phyloP scores from a whole-genome alignment of 2,329 filamentous ascomycete species.

The Fusarium poae region DNA sequence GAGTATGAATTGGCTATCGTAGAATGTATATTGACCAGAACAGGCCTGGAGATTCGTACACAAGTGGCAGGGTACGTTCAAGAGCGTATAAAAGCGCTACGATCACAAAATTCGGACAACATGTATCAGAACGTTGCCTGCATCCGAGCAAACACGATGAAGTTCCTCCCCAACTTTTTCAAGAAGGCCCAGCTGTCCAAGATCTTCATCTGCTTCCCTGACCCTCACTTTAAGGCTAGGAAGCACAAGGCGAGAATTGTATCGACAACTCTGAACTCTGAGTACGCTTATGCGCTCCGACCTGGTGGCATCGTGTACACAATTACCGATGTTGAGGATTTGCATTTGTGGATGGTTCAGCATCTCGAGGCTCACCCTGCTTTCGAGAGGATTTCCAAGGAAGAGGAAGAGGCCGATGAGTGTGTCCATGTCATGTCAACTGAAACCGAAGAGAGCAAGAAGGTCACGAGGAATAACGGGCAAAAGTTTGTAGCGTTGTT shows the following conservation, averaged over 20 bases:
- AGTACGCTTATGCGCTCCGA: conserved; percentile 89
- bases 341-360: conserved; percentile 92
- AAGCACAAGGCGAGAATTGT: conserved; percentile 99
- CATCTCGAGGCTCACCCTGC: conserved; percentile 83
- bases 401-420: conserved; percentile 75
- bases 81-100: conserved; percentile 85
- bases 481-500: conserved; percentile 93
- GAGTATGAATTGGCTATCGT: background rate
- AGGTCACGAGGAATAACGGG: conserved; percentile 90
- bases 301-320: conserved; percentile 93
- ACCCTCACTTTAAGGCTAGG: conserved; percentile 96
- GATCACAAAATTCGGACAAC: conserved; percentile 70
- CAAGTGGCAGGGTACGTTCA: conserved; percentile 93
- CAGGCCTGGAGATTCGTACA: conserved; percentile 91
- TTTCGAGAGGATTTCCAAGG: conserved; percentile 80
- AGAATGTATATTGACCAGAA: conserved; percentile 7
- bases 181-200: conserved; percentile 82
- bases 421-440: conserved; percentile 80
- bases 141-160: conserved; percentile 96
- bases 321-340: conserved; percentile 95
- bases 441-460: conserved; percentile 97
- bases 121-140: conserved; percentile 89
- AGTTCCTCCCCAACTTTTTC: conserved; percentile 99
- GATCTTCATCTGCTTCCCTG: conserved; percentile 98
- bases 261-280: conserved; percentile 85